phyloP scores from a whole-genome alignment of 2,329 filamentous ascomycete genomes.

The Colletotrichum sojae region DNA sequence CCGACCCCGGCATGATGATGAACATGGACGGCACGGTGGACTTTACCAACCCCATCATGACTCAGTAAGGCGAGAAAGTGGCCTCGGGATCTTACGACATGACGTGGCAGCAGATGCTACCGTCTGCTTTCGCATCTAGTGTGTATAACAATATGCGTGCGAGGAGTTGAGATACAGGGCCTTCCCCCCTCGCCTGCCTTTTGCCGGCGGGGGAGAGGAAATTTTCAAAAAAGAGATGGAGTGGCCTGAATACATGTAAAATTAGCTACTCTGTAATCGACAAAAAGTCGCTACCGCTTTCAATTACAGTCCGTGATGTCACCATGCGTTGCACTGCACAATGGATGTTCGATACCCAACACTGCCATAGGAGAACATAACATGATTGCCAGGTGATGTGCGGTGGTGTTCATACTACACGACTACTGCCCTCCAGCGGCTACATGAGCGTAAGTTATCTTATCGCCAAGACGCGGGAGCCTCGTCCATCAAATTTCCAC shows the following conservation, averaged over 20 bases:
- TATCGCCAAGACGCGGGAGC: no score
- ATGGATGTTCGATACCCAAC: no score
- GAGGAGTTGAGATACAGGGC: conserved; percentile 16
- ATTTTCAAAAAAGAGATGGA: background rate
- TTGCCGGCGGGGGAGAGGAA: background rate
- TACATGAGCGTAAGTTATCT: no score
- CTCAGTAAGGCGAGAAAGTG: conserved; percentile 23
- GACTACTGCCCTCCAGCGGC: no score
- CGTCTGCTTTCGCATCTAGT: background rate
- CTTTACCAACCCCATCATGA: conserved; percentile 39
- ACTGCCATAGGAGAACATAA: no score
- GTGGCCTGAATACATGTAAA: conserved; percentile 30
- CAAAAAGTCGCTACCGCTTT: background rate
- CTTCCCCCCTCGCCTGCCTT: background rate
- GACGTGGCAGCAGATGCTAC: background rate
- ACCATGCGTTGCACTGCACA: background rate
- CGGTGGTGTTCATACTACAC: no score
- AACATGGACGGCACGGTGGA: conserved; percentile 39
- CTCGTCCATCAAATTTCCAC: no score
- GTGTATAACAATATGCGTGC: conserved; percentile 19
- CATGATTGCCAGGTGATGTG: no score
- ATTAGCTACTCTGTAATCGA: conserved; percentile 27
- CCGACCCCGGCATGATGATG: conserved; percentile 41
- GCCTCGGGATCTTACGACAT: no score
- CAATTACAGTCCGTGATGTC: background rate